phyloP scores from a whole-genome alignment of 148 eudicot genomes.

The Amaranthus hypochondriacus region DNA sequence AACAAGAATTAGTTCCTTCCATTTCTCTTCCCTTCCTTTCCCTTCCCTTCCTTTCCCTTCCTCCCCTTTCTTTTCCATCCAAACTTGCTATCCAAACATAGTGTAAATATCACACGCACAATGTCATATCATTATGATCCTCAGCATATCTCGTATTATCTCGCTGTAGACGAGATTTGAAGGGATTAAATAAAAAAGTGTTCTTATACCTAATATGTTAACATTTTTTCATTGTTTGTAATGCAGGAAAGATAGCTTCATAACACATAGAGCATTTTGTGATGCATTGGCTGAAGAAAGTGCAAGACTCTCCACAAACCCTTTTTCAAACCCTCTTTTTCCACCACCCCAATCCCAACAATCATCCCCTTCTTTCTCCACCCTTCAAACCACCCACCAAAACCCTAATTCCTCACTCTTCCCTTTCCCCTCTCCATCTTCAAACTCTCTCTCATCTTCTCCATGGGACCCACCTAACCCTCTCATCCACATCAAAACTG shows the following conservation, averaged over 20 bases:
- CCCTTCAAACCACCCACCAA: conserved; percentile 16
- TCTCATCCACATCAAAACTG: conserved; percentile 27
- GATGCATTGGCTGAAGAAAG: conserved; percentile 80
- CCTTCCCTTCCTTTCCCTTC: no score
- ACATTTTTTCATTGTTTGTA: conserved; percentile 1
- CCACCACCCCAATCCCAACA: conserved; percentile 22
- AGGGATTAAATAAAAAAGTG: background rate
- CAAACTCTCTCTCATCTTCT: conserved; percentile 15
- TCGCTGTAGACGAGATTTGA: no score
- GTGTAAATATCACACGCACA: no score
- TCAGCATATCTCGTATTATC: no score
- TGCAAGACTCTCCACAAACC: conserved; percentile 49
- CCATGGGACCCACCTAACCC: conserved; percentile 23
- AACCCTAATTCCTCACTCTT: conserved; percentile 9
- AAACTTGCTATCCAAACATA: no score
- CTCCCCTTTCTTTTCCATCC: no score
- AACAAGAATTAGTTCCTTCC: no score
- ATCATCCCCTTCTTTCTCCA: conserved; percentile 2
- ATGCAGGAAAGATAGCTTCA: conserved; percentile 68
- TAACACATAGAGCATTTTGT: conserved; percentile 76
- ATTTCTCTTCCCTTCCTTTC: no score
- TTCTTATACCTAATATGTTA: no score
- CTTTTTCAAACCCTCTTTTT: conserved; percentile 25
- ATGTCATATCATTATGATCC: no score
- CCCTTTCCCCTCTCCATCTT: conserved; percentile 25